A percentile compares a stretch with the other conserved stretches of the same genome.
phyloP scores from a whole-genome alignment of 305 asterid species.

The Withania somnifera region DNA sequence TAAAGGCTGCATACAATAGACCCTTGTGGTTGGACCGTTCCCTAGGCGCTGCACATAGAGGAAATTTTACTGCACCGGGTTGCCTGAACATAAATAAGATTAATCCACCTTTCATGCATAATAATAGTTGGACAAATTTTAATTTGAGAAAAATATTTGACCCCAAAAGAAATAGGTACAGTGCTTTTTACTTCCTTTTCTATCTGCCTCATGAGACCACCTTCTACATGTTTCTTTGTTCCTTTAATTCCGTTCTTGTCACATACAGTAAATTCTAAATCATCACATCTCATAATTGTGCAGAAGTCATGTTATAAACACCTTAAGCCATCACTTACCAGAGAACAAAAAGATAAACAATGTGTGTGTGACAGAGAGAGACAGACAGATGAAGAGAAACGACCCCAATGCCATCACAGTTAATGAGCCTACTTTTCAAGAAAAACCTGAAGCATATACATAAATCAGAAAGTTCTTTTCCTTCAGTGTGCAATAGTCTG shows the following conservation, averaged over 20 bases:
- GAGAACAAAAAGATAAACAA: background rate
- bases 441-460: background rate
- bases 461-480: background rate
- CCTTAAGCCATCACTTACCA: background rate
- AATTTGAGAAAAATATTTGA: background rate
- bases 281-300: background rate
- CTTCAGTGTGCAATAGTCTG: background rate
- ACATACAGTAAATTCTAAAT: background rate
- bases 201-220: background rate
- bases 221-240: background rate
- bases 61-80: too few relatives aligned
- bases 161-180: background rate
- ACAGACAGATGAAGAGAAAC: background rate
- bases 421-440: background rate
- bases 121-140: background rate
- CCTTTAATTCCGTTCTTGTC: background rate
- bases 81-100: background rate
- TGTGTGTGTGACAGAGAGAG: background rate
- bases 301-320: background rate
- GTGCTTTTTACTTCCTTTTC: background rate
- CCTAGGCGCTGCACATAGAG: too few relatives aligned
- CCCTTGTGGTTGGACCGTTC: too few relatives aligned
- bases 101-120: background rate
- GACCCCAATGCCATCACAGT: background rate
- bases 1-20: too few relatives aligned